phyloP scores from a whole-genome alignment of 768 basidiomycete species.

The Mycena pura region DNA sequence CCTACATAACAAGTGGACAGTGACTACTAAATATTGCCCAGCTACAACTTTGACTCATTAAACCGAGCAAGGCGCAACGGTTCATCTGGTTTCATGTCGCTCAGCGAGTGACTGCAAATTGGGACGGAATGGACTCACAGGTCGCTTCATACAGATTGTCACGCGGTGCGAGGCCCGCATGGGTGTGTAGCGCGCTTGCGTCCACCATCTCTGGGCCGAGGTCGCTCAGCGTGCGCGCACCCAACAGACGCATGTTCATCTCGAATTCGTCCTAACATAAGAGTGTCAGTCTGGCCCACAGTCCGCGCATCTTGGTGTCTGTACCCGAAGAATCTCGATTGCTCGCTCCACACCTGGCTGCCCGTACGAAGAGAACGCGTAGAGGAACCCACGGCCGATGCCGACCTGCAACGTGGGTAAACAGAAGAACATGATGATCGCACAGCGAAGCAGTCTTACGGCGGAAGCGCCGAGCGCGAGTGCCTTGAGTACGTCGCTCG shows the following conservation, averaged over 20 bases:
- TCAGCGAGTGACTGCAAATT: neutral
- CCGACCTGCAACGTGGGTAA: no score
- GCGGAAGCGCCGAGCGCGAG: constrained; percentile 73
- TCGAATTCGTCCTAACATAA: constrained; percentile 86
- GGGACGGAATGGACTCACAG: constrained; percentile 33
- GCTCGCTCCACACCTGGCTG: constrained; percentile 84
- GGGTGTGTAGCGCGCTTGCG: constrained; percentile 55
- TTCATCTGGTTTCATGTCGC: constrained; percentile 30
- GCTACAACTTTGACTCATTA: constrained; percentile 18
- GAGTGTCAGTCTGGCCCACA: neutral
- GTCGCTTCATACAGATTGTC: constrained; percentile 39
- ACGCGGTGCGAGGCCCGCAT: constrained; percentile 33
- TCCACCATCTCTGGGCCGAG: constrained; percentile 91
- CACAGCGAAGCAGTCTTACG: constrained; percentile 52
- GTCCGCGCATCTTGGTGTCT: constrained; percentile 17
- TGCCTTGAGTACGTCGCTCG: constrained; percentile 84
- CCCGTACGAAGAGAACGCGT: constrained; percentile 90
- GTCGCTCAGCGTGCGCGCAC: constrained; percentile 79
- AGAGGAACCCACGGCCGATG: constrained; percentile 85
- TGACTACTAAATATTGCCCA: neutral
- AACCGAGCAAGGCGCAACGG: constrained; percentile 36
- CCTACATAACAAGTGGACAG: neutral
- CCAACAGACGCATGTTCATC: constrained; percentile 95
- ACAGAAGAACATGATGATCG: no score
- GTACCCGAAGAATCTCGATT: constrained; percentile 76